A percentile compares a stretch with the other conserved stretches of the same genome.
Evolutionary conservation across 192 early-diverging fungal genomes (phyloP).

Genomic region (Entophlyctis helioformis): DNA sequence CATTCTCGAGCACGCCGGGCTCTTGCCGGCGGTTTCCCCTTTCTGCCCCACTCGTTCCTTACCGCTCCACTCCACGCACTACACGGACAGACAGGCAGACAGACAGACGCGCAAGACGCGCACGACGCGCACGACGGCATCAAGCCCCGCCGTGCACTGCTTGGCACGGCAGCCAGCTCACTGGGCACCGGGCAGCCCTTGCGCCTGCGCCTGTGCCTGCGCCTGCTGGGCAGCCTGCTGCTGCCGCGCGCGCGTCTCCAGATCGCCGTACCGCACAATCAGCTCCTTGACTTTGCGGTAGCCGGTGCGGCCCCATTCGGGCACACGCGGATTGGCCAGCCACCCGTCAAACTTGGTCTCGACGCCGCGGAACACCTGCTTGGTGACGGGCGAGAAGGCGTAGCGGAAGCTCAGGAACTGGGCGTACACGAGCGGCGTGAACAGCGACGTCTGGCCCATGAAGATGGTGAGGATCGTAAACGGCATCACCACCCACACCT

Average conservation of each 20-base stretch:
- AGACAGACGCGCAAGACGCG: no score
- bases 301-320: not conserved
- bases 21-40: no score
- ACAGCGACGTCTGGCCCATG: constrained; percentile 33
- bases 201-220: no score
- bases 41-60: no score
- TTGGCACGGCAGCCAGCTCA: no score
- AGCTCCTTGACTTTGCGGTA: constrained; percentile 5
- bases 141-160: no score
- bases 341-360: constrained; percentile 6
- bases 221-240: no score
- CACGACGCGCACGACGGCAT: no score
- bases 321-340: constrained; percentile 6
- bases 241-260: constrained; percentile 2
- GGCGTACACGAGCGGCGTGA: constrained; percentile 46
- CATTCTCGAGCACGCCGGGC: no score
- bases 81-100: no score
- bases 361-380: constrained; percentile 10
- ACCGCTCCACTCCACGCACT: no score
- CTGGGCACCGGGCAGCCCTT: no score
- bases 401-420: constrained; percentile 67
- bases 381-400: constrained; percentile 42
- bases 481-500: constrained; percentile 59
- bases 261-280: constrained; percentile 4
- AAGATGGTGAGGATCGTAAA: constrained; percentile 37